Percentiles rank a stretch among this genome's conserved stretches.
These are phyloP conservation scores for Chrysanthemum lavandulifolium DNA, from an alignment of 129 eudicot species.

Conservation along the genomic window DNA sequence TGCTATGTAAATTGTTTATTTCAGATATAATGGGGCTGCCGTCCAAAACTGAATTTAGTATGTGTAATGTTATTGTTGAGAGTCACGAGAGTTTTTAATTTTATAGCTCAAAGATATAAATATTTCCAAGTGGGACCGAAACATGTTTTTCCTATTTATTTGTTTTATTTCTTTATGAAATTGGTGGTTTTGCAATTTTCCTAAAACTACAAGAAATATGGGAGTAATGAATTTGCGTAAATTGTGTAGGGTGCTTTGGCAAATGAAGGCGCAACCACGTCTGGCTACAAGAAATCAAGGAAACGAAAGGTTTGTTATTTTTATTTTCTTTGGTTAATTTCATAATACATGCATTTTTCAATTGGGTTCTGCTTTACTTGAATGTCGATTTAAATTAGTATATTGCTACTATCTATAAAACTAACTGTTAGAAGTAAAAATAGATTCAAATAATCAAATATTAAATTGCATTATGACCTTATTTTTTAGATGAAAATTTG, in stretches of 20 bases:
- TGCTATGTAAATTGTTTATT: background rate
- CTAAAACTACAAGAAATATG: background rate
- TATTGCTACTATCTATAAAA: too few relatives aligned
- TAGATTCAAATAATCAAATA: too few relatives aligned
- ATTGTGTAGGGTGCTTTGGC: slow-evolving; percentile 33
- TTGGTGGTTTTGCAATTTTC: background rate
- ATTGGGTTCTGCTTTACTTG: too few relatives aligned
- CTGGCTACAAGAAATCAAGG: slow-evolving; percentile 40
- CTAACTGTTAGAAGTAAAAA: too few relatives aligned
- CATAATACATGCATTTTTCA: background rate
- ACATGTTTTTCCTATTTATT: background rate
- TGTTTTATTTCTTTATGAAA: background rate
- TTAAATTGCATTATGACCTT: too few relatives aligned
- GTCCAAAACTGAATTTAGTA: slow-evolving; percentile 5
- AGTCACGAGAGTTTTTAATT: slow-evolving; percentile 22
- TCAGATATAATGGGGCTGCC: background rate
- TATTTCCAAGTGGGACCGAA: slow-evolving; percentile 22
- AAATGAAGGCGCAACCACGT: slow-evolving; percentile 31
- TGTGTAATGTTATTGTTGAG: slow-evolving; percentile 15
- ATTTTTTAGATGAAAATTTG: too few relatives aligned
- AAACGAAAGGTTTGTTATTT: slow-evolving; percentile 42
- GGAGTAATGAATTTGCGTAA: background rate
- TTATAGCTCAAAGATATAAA: background rate
- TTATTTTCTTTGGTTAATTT: background rate
- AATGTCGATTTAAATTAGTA: too few relatives aligned